phyloP scores from a whole-genome alignment of 2,329 filamentous ascomycete genomes.

The Colletotrichum shisoi region DNA sequence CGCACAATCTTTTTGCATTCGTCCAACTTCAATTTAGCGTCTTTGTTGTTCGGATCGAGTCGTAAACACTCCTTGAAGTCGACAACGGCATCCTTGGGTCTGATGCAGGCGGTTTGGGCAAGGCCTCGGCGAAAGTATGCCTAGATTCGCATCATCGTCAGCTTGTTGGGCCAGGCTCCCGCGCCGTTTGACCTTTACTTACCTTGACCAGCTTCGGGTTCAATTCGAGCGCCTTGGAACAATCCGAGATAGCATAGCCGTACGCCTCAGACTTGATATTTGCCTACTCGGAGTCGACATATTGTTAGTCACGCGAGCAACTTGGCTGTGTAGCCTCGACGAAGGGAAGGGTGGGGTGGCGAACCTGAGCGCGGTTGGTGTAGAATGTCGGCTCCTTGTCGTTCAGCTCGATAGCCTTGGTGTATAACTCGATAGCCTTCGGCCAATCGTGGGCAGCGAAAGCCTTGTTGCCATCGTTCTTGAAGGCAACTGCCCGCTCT shows the following conservation, averaged over 20 bases:
- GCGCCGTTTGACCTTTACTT: constrained; percentile 41
- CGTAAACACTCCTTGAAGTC: constrained; percentile 93
- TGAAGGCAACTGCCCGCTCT: constrained; percentile 81
- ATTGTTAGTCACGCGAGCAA: constrained; percentile 59
- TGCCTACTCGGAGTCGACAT: constrained; percentile 62
- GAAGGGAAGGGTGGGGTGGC: constrained; percentile 21
- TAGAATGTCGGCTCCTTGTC: constrained; percentile 87
- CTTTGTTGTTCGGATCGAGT: constrained; percentile 86
- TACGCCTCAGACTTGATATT: constrained; percentile 96
- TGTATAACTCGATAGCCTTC: constrained; percentile 81
- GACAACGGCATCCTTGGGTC: constrained; percentile 84
- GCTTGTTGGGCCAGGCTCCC: constrained; percentile 1
- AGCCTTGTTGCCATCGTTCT: constrained; percentile 93
- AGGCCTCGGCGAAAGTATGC: constrained; percentile 94
- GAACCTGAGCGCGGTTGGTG: constrained; percentile 92
- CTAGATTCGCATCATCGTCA: constrained; percentile 54
- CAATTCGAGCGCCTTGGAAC: constrained; percentile 88
- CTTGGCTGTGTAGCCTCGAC: constrained; percentile 4
- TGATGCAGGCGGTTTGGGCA: constrained; percentile 88
- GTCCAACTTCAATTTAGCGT: constrained; percentile 86
- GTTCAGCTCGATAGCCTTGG: constrained; percentile 84
- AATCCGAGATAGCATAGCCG: constrained; percentile 90
- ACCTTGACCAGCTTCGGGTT: constrained; percentile 91
- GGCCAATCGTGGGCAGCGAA: constrained; percentile 89
- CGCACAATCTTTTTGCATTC: constrained; percentile 96